Evolutionary conservation across 2,329 filamentous ascomycete species (phyloP).

Genomic region (Cercospora sesami): DNA sequence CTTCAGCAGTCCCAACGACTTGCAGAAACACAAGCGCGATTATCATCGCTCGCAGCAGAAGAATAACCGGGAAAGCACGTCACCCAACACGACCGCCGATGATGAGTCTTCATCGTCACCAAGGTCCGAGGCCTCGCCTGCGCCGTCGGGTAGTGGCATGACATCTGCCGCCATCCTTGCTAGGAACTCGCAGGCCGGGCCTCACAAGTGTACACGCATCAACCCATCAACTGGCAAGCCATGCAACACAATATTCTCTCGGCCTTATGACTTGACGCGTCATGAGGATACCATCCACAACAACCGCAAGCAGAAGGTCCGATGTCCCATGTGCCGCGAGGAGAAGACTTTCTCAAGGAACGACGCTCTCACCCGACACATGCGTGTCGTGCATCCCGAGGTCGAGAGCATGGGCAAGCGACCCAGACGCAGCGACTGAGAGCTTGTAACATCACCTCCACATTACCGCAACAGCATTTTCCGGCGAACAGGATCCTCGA

Average conservation of each 20-base stretch:
- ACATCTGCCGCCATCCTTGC: conserved; percentile 57
- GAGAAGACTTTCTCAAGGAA: conserved; percentile 97
- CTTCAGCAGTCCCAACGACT: conserved; percentile 80
- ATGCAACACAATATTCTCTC: conserved; percentile 90
- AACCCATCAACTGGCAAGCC: conserved; percentile 94
- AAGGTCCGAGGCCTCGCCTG: conserved; percentile 36
- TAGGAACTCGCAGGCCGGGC: conserved; percentile 85
- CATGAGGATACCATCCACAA: conserved; percentile 99
- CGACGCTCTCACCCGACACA: conserved; percentile 90
- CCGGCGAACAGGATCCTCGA: background rate
- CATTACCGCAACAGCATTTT: background rate
- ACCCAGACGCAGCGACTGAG: conserved; percentile 41
- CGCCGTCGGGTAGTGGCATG: conserved; percentile 43
- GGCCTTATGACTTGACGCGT: conserved; percentile 92
- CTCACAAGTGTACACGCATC: conserved; percentile 87
- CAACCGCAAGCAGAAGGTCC: conserved; percentile 87
- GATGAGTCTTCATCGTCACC: conserved; percentile 33
- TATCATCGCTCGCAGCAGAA: conserved; percentile 73
- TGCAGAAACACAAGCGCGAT: conserved; percentile 96
- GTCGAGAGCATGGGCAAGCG: conserved; percentile 75
- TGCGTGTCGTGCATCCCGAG: conserved; percentile 90
- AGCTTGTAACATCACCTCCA: background rate
- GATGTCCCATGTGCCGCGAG: conserved; percentile 88
- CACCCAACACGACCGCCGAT: conserved; percentile 42
- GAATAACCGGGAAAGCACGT: conserved; percentile 28